These are phyloP conservation scores for Neurospora sp. DNA, from an alignment of 495 filamentous ascomycete species.

Conservation along the genomic window DNA sequence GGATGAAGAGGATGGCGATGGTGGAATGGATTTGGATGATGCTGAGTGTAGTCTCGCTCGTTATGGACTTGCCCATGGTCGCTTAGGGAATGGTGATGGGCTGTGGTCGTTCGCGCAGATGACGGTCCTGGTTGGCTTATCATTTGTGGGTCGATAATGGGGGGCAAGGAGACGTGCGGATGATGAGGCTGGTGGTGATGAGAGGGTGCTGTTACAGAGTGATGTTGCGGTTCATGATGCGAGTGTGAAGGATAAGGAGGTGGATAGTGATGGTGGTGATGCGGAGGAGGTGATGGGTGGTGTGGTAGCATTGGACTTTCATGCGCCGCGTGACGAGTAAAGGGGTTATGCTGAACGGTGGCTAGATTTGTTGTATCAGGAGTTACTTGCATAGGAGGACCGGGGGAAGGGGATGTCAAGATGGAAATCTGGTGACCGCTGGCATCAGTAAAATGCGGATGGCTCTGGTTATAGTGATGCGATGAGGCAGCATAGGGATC, in stretches of 20 bases:
- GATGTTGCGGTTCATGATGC: constrained; percentile 8
- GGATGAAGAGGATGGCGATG: constrained; percentile 13
- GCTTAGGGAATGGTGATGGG: constrained; percentile 1
- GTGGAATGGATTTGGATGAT: constrained; percentile 1
- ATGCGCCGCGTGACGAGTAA: neutral
- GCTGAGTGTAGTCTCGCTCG: constrained; percentile 7
- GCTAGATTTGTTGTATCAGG: neutral
- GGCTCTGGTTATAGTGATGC: constrained; percentile 5
- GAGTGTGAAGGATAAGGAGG: constrained; percentile 16
- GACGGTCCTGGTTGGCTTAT: constrained; percentile 28
- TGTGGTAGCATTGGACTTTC: neutral
- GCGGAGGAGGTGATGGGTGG: constrained; percentile 11
- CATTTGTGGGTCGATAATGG: constrained; percentile 38
- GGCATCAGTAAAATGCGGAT: constrained; percentile 22
- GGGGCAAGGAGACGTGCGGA: constrained; percentile 12
- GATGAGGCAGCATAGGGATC: constrained; percentile 15
- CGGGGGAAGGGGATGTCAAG: constrained; percentile 7
- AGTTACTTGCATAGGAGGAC: constrained; percentile 1
- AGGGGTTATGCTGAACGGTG: neutral
- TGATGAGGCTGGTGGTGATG: constrained; percentile 14
- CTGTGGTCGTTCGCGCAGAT: constrained; percentile 6
- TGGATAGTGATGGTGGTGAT: constrained; percentile 15
- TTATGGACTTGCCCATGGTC: constrained; percentile 9
- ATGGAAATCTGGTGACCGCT: constrained; percentile 23
- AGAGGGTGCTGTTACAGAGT: neutral